Evolutionary conservation across 2,329 filamentous ascomycete genomes (phyloP), one percentile per base, ranked within the genome.

Genomic region (Sporothrix schenckii): DNA sequence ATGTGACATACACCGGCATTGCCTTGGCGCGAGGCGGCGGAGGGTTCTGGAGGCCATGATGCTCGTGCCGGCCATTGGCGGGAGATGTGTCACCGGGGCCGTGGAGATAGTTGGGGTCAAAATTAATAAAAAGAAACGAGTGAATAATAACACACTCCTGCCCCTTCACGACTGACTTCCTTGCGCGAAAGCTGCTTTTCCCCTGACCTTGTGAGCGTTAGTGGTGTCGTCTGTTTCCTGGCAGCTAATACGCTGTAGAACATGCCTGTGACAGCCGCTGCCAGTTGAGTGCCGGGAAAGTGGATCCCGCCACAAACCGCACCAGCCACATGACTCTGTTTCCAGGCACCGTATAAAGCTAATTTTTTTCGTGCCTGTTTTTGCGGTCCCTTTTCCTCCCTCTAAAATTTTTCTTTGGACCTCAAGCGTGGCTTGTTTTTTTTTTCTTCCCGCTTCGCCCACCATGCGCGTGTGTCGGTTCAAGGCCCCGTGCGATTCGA

Each of bases 381-480:
- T 65, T 53, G 49, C 39, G 39, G 56, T 60, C 19, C 66, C 24
- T 47, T 69, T 60, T 49, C 50, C 41, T 58, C 58, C 49, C 11
- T 52, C 54, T 49, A 66, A 66, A 66, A 34, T 44, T 63, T 60
- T 60, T 60, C 65, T 54, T 70, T 68, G 9, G 27, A 66, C 63
- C 7, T 34, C 44, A 65, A 41, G 24, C 50, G 65, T 24, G n/a
- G 9, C 19, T 11, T 60, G 30, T 56, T 60, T 61, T 44, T 58
- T n/a, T 10, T 58, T 24, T 66, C 19, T 50, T 69, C 13, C 30
- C 61, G 27, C 30, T 41, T 54, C 24, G 73, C 71, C 72, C 73
- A 71, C 30, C 70, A 74, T 73, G 72, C 65, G 68, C 34, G 49
- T 61, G 27, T 72, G 72, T 21, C 70, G 72, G 67, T 50, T 66